A percentile compares a stretch with the other conserved stretches of the same genome.
phyloP scores from a whole-genome alignment of 1,284 basidiomycete species.

The Cryptococcus sp. region DNA sequence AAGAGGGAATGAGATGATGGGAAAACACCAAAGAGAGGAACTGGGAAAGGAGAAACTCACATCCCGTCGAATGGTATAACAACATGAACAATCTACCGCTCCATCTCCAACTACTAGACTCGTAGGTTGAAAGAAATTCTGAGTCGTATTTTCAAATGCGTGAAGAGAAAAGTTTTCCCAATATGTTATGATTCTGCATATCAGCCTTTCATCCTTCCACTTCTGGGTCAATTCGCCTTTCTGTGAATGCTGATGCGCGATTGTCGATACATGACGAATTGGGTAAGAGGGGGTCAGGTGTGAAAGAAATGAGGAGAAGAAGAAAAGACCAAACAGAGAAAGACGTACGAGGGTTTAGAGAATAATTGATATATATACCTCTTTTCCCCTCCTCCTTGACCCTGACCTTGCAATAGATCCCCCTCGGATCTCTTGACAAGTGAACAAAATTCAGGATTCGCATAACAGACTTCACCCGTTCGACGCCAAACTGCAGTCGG shows the following conservation, averaged over 20 bases:
- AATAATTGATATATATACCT: conserved; percentile 92
- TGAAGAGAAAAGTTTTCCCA: conserved; percentile 93
- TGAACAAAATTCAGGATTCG: conserved; percentile 93
- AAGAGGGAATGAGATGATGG: background rate
- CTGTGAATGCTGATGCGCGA: no score
- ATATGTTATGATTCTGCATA: conserved; percentile 63
- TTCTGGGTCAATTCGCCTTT: no score
- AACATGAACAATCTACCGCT: conserved; percentile 77
- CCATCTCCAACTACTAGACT: conserved; percentile 56
- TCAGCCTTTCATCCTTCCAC: background rate
- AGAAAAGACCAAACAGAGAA: background rate
- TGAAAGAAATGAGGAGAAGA: background rate
- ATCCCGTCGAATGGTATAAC: conserved; percentile 87
- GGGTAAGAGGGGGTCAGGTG: background rate
- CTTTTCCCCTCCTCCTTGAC: conserved; percentile 49
- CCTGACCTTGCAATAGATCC: conserved; percentile 57
- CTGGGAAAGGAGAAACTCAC: conserved; percentile 53
- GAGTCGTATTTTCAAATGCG: conserved; percentile 92
- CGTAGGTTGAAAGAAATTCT: conserved; percentile 88
- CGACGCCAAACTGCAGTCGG: conserved; percentile 98
- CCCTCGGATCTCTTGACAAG: conserved; percentile 83
- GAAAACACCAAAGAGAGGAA: no score
- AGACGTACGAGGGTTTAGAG: conserved; percentile 66
- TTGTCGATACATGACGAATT: background rate
- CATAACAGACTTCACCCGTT: conserved; percentile 95